Conservation (phyloP, 805 yeast genomes). For the Wickerhamomyces xylosicus region DNA sequence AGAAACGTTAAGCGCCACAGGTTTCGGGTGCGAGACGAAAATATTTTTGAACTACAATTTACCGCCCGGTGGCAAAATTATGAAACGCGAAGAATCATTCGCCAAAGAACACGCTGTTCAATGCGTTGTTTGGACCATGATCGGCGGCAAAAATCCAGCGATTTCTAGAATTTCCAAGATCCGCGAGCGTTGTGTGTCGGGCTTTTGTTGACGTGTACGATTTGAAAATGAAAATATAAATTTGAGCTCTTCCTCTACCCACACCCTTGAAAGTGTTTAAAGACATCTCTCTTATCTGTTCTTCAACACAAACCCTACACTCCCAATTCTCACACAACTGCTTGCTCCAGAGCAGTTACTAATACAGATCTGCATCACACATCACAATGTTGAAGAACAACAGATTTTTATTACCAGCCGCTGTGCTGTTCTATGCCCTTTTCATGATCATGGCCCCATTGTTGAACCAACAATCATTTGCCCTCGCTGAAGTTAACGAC, state of each 20-base stretch:
- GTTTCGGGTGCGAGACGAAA: too few relatives aligned
- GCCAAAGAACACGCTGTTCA: too few relatives aligned
- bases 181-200: too few relatives aligned
- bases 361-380: not conserved
- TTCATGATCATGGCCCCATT: constrained; percentile 18
- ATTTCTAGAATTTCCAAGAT: not conserved
- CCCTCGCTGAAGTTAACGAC: constrained; percentile 16
- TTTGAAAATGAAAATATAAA: not conserved
- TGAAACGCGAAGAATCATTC: too few relatives aligned
- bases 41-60: too few relatives aligned
- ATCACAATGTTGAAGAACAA: constrained; percentile 15
- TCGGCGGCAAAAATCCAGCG: not conserved
- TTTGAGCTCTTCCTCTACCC: not conserved
- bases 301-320: not conserved
- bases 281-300: not conserved
- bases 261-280: not conserved
- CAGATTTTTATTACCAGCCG: constrained; percentile 22
- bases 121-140: too few relatives aligned
- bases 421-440: constrained; percentile 22
- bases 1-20: too few relatives aligned
- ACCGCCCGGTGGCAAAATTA: too few relatives aligned
- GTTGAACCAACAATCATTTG: constrained; percentile 13
- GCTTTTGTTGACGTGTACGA: not conserved
- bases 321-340: too few relatives aligned
- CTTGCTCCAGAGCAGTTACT: too few relatives aligned